These are phyloP conservation scores for Rhodocollybia butyracea DNA, from an alignment of 768 basidiomycete genomes.

Conservation along the genomic window DNA sequence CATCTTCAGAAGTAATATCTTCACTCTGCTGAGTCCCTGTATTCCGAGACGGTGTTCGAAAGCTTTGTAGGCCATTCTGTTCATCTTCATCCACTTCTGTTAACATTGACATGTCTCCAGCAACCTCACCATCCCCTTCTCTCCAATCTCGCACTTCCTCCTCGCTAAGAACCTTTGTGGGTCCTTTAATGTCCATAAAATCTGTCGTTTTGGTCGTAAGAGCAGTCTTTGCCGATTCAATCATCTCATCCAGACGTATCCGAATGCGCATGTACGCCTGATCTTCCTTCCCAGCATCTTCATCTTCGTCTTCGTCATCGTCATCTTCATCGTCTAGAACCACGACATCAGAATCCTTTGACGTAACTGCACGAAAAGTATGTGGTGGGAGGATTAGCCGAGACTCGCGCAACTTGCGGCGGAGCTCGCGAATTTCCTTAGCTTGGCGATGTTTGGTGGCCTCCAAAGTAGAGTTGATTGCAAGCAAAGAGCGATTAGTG, in stretches of 20 bases:
- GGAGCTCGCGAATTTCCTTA: conserved; percentile 81
- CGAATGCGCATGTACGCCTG: conserved; percentile 62
- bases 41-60: background rate
- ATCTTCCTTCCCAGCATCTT: conserved; percentile 37
- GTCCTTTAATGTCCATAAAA: conserved; percentile 39
- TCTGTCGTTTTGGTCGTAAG: conserved; percentile 58
- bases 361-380: conserved; percentile 53
- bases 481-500: conserved; percentile 79
- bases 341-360: conserved; percentile 10
- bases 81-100: conserved; percentile 4
- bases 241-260: conserved; percentile 56
- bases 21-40: background rate
- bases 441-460: conserved; percentile 76
- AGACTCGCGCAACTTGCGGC: conserved; percentile 79
- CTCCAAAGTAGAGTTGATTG: conserved; percentile 83
- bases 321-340: conserved; percentile 31
- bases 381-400: conserved; percentile 73
- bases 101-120: background rate
- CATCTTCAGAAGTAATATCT: conserved; percentile 31
- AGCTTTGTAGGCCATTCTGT: background rate
- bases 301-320: conserved; percentile 46
- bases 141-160: conserved; percentile 69
- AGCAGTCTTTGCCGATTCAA: conserved; percentile 56
- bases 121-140: conserved; percentile 24
- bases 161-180: conserved; percentile 67